Conservation (phyloP, 306 rosid genomes). For the Hippophae rhamnoides region DNA sequence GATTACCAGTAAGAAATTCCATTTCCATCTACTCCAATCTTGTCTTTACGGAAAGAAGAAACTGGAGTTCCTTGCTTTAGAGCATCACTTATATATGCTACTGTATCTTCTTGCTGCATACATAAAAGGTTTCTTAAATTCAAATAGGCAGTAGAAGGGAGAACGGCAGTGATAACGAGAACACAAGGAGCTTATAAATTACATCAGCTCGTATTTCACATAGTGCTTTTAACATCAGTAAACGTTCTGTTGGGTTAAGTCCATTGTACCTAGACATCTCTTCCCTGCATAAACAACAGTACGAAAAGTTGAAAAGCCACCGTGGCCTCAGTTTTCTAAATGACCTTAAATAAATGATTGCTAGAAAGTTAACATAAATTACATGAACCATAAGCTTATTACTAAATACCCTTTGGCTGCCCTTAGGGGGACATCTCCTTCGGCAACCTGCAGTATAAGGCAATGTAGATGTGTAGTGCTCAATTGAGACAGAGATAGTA, state of each 20-base stretch:
- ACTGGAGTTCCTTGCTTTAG: slow-evolving; percentile 63
- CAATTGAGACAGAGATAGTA: too few relatives aligned
- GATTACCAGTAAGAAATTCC: slow-evolving; percentile 61
- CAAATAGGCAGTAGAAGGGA: slow-evolving; percentile 1
- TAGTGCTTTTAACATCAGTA: slow-evolving; percentile 65
- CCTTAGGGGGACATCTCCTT: slow-evolving; percentile 64
- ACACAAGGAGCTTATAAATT: slow-evolving; percentile 16
- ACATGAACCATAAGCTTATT: neutral
- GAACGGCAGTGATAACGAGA: slow-evolving; percentile 6
- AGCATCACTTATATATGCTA: slow-evolving; percentile 55
- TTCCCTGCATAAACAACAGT: slow-evolving; percentile 49
- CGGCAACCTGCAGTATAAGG: slow-evolving; percentile 58
- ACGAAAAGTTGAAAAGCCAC: neutral
- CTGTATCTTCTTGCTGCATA: slow-evolving; percentile 69
- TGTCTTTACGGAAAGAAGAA: slow-evolving; percentile 58
- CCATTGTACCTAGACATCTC: slow-evolving; percentile 62
- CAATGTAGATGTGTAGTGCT: neutral
- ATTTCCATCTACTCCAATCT: slow-evolving; percentile 53
- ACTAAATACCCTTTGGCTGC: slow-evolving; percentile 61
- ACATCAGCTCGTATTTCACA: slow-evolving; percentile 89
- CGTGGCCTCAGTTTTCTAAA: slow-evolving; percentile 8
- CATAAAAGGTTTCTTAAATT: slow-evolving; percentile 13
- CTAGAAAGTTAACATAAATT: neutral
- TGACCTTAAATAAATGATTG: slow-evolving; percentile 1
- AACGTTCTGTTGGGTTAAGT: slow-evolving; percentile 59